Base-by-base conservation (phyloP, 129 eudicot species). In the Gnaphalium uliginosum region DNA sequence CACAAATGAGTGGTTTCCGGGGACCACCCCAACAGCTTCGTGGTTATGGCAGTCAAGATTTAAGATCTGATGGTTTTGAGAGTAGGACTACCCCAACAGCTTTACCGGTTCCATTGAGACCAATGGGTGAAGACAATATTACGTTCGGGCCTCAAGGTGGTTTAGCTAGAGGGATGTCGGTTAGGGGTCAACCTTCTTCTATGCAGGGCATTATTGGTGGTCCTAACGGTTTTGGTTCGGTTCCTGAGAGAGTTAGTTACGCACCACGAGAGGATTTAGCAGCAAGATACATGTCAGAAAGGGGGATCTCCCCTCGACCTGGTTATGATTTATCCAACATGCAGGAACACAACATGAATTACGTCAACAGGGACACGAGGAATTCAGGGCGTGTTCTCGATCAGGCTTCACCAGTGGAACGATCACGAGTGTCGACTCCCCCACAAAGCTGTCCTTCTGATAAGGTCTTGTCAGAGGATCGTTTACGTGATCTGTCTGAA, bases 61-160 rank as follows among this genome's bases (percentile, higher is more conserved):
- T 64, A 2, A 82, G 96, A 65, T 71, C 64, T 26, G 98, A 94
- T 66, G 13, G 80, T 69, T 83, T 77, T 58, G 97, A 93, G 67
- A 93, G 71, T 63, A 84, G 92, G 73, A 74, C 46, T 39, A 9
- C 14, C 1, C 84, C 61, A 21, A 46, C 53, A 3, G 18, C 53
- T 30, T 66, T 81, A 59, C 83, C 96, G 7, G 89, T 88, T 64
- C 86, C 96, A 5, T 74, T 91, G 62, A 84, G 99, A 68, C 82
- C 88, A 26, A 71, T 84, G 54, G 88, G 87, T 43, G 87, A 83
- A 75, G 97, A 89, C 33, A 68, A 87, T 29, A 91, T 94, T 56
- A 89, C 96, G 64, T 91, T 94, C 14, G 97, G 93, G 80, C 97
- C 99, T 60, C 99, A 94, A 83, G 99, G 99, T 37, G 99, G 97